A percentile compares a stretch with the other conserved stretches of the same genome.
Conservation (phyloP, 768 basidiomycete genomes). For the Mycena pura region DNA sequence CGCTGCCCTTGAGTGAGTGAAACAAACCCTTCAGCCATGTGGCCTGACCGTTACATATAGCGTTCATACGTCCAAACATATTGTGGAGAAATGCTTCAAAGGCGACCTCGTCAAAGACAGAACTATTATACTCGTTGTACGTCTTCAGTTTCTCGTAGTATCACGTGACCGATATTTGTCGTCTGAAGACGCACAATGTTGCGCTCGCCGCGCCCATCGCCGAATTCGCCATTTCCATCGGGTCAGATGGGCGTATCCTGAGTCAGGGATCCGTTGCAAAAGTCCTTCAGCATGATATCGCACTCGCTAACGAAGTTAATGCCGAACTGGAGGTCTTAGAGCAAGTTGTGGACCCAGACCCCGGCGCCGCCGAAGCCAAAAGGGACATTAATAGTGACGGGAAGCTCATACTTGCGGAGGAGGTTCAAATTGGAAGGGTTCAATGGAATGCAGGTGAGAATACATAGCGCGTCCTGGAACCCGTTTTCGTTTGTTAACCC, state of each 20-base stretch:
- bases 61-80: constrained; percentile 81
- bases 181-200: constrained; percentile 58
- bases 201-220: constrained; percentile 60
- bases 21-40: not conserved
- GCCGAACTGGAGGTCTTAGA: constrained; percentile 32
- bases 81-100: constrained; percentile 78
- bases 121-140: constrained; percentile 81
- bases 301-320: constrained; percentile 34
- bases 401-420: too few species aligned
- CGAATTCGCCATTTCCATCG: constrained; percentile 62
- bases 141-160: constrained; percentile 19
- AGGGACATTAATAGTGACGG: too few species aligned
- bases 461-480: too few species aligned
- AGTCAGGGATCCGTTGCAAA: constrained; percentile 57
- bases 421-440: too few species aligned
- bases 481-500: too few species aligned
- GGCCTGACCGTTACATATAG: constrained; percentile 16
- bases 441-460: too few species aligned
- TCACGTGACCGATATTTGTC: not conserved
- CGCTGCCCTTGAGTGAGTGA: constrained; percentile 59
- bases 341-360: constrained; percentile 26
- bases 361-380: too few species aligned
- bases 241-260: constrained; percentile 56
- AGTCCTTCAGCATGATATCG: constrained; percentile 47
- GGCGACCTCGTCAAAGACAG: constrained; percentile 83